phyloP scores from a whole-genome alignment of 148 eudicot genomes.

The Silene conica region DNA sequence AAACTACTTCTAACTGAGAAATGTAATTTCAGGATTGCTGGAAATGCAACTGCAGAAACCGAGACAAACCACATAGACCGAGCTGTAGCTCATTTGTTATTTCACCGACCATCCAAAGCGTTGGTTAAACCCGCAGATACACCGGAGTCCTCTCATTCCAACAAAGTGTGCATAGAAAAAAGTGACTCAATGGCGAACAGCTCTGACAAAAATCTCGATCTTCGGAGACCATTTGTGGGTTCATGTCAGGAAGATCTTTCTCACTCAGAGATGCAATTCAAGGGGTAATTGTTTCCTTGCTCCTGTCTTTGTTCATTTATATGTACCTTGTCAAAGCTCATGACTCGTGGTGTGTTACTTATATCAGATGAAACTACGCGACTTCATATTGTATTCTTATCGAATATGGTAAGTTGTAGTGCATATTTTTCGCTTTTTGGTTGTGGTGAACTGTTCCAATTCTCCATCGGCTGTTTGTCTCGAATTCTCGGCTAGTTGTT shows the following conservation, averaged over 20 bases:
- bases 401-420: too few species aligned
- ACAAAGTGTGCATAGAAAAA: slow-evolving; percentile 19
- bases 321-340: not conserved
- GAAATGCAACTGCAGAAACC: slow-evolving; percentile 43
- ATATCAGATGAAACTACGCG: not conserved
- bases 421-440: too few species aligned
- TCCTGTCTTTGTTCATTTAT: not conserved
- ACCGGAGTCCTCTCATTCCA: slow-evolving; percentile 46
- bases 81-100: slow-evolving; percentile 69
- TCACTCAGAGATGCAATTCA: not conserved
- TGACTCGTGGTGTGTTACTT: not conserved
- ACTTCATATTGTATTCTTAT: not conserved
- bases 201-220: not conserved
- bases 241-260: not conserved
- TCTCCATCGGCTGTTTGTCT: too few species aligned
- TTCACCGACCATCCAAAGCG: slow-evolving; percentile 53
- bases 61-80: slow-evolving; percentile 77
- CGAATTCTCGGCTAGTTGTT: too few species aligned
- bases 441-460: too few species aligned
- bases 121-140: slow-evolving; percentile 39
- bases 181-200: not conserved
- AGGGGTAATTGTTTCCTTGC: not conserved
- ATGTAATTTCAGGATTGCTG: slow-evolving; percentile 31
- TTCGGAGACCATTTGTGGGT: not conserved
- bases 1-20: not conserved